Evolutionary conservation across 192 early-diverging fungal species (phyloP).

Genomic region (Coemansia sp.): DNA sequence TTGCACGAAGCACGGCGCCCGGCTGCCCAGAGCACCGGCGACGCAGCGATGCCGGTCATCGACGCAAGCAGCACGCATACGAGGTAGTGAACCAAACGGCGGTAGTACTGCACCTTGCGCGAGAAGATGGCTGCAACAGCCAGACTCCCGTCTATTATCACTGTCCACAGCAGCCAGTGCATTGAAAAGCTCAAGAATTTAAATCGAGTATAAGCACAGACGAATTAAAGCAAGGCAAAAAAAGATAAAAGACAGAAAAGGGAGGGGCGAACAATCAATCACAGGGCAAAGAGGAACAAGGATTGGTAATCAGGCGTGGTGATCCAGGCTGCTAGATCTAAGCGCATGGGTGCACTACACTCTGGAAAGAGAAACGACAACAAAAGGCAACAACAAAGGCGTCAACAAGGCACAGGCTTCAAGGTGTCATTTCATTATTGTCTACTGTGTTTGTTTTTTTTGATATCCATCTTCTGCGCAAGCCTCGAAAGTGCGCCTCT

Average conservation of each 20-base stretch:
- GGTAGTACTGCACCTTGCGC: conserved; percentile 27
- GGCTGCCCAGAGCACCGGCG: conserved; percentile 59
- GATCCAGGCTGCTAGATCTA: not conserved
- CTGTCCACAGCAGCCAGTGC: conserved; percentile 45
- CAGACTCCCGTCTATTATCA: conserved; percentile 25
- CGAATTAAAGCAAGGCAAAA: not conserved
- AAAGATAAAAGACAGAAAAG: not conserved
- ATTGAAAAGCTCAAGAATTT: conserved; percentile 7
- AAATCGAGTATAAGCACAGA: not conserved
- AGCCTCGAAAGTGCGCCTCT: conserved; percentile 2
- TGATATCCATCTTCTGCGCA: not conserved
- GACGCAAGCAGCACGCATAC: conserved; percentile 49
- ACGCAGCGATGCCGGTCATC: conserved; percentile 54
- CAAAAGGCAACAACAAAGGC: no score
- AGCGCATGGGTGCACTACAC: not conserved
- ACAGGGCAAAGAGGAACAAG: not conserved
- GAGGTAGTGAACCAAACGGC: conserved; percentile 29
- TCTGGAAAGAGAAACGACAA: not conserved
- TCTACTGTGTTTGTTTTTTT: conserved; percentile 1
- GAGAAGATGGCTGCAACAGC: conserved; percentile 34
- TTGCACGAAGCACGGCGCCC: conserved; percentile 63
- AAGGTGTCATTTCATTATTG: not conserved
- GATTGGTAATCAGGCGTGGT: not conserved
- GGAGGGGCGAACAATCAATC: conserved; percentile 1
- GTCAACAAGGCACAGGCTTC: not conserved